Base-by-base conservation (phyloP, 179 eudicot species). In the Heliamphora pulchella region DNA sequence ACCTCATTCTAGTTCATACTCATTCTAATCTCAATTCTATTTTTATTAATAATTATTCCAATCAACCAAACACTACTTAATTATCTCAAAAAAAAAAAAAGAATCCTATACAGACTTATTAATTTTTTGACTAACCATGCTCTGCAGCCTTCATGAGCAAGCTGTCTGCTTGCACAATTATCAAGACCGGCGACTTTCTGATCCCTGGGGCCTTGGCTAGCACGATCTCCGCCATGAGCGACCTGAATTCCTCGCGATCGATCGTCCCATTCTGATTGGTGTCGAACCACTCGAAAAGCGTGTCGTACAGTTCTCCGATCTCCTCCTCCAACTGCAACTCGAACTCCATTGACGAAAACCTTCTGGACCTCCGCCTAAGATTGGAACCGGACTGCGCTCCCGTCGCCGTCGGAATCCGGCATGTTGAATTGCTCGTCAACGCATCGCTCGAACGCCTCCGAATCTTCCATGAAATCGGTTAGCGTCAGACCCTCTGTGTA, bases 201-300 rank as follows among this genome's bases (percentile, higher is more conserved):
- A 91, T 85, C 67, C 93, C 91, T 4, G 86, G 86, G 39, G 91
- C 96, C 69, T 90, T 78, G 5, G 93, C 93, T 0, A 84, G 73
- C 82, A 89, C 63, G 76, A 91, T 75, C 78, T 91, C 92, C 63
- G 2, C 85, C 85, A 84, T 65, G 80, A 90, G 57, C 11, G 70
- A 43, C 74, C 81, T 17, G 58, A 92, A 92, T 57, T 83, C 86
- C 14, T 80, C 74, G 5, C 77, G 74, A 74, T 87, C 85, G 57
- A 92, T 81, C 14, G 57, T 74, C 15, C 87, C 88, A 66, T 78
- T 86, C 8, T 47, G 72, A 53, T 84, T 86, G 0, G 14, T 82
- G 54, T 85, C 87, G 50, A 89, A 89, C 55, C 55, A 80, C 9
- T 86, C 86, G 58, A 89, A 90, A 11, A 89, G 77, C 6, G 69